phyloP scores from a whole-genome alignment of 345 rosid species.

The Eucalyptus globulus region DNA sequence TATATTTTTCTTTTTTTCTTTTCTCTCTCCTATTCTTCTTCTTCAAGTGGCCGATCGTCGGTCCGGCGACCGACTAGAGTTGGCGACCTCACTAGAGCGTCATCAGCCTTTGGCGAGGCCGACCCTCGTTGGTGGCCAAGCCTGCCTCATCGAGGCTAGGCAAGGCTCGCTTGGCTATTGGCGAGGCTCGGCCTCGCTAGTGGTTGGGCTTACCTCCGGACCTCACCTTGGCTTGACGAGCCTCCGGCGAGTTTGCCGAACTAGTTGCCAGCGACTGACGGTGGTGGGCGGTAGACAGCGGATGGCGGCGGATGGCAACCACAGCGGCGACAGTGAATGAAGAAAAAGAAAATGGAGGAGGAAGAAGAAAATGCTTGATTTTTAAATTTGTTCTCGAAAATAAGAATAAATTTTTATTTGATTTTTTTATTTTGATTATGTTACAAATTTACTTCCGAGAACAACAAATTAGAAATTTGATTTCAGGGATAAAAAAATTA shows the following conservation, averaged over 20 bases:
- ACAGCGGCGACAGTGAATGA: accelerated
- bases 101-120: accelerated
- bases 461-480: too few species aligned
- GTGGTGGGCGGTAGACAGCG: accelerated
- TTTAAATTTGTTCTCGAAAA: accelerated
- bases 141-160: accelerated
- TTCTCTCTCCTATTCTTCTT: too few species aligned
- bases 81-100: accelerated
- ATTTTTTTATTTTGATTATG: too few species aligned
- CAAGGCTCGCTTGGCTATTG: accelerated
- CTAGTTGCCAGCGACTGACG: accelerated
- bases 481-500: too few species aligned
- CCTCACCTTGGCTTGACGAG: too few species aligned
- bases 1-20: too few species aligned
- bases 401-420: too few species aligned
- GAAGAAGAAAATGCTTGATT: too few species aligned
- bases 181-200: accelerated
- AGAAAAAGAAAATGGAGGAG: too few species aligned
- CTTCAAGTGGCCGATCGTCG: accelerated
- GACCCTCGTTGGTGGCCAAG: accelerated
- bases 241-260: accelerated
- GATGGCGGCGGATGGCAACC: accelerated
- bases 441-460: too few species aligned
- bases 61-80: accelerated
- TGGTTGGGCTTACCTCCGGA: accelerated